Conservation (phyloP, 768 basidiomycete genomes). For the Rhizopogon roseolus region DNA sequence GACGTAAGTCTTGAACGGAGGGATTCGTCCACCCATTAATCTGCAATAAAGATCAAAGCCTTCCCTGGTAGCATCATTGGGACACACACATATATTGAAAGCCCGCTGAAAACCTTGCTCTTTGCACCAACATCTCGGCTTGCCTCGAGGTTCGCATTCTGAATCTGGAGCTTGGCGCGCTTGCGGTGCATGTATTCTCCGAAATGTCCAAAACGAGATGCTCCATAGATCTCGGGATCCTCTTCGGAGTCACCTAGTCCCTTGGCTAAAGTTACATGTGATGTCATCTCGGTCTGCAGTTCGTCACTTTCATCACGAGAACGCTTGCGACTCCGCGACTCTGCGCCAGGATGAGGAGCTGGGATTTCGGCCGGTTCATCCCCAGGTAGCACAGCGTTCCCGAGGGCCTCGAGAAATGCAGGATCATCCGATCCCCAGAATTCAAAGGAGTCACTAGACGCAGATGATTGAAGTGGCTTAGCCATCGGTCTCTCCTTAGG, state of each 20-base stretch:
- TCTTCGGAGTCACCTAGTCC: conserved; percentile 12
- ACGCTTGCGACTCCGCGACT: not conserved
- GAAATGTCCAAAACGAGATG: conserved; percentile 75
- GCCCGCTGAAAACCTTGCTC: conserved; percentile 61
- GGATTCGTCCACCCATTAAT: conserved; percentile 89
- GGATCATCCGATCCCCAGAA: conserved; percentile 54
- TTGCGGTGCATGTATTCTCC: conserved; percentile 91
- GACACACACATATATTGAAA: conserved; percentile 77
- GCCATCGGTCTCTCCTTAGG: not conserved
- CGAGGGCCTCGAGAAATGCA: conserved; percentile 46
- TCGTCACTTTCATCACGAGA: not conserved
- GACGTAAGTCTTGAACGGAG: conserved; percentile 78
- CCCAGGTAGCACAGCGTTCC: conserved; percentile 41
- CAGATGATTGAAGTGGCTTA: conserved; percentile 2
- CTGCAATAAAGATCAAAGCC: conserved; percentile 31
- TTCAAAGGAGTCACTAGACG: conserved; percentile 39
- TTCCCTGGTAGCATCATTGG: not conserved
- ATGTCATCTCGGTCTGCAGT: not conserved
- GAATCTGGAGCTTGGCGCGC: conserved; percentile 84
- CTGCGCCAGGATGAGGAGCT: not conserved
- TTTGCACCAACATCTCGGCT: conserved; percentile 16
- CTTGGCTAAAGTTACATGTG: not conserved
- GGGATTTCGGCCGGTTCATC: conserved; percentile 21
- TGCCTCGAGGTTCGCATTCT: conserved; percentile 46
- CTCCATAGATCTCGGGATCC: conserved; percentile 59